These are phyloP conservation scores for Diaporthe sp. DNA, from an alignment of 2,329 filamentous ascomycete species.

Conservation along the genomic window DNA sequence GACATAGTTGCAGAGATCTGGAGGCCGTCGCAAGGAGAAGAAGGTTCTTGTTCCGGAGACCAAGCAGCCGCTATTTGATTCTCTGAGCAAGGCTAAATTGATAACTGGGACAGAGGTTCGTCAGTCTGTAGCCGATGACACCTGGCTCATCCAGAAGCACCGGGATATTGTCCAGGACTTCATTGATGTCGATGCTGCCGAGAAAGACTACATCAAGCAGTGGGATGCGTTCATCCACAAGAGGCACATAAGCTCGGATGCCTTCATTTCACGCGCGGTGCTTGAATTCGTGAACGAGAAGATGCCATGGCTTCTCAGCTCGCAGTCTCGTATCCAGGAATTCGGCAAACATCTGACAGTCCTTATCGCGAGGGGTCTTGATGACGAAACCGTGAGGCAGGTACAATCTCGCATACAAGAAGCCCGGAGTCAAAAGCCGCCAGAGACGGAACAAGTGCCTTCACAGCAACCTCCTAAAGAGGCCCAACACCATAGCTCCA, in stretches of 20 bases:
- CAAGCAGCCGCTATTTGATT: conserved; percentile 65
- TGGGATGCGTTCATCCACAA: conserved; percentile 67
- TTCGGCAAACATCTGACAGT: conserved; percentile 65
- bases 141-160: conserved; percentile 69
- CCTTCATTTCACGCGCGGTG: conserved; percentile 63
- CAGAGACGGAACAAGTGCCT: conserved; percentile 39
- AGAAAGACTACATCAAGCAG: conserved; percentile 68
- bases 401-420: conserved; percentile 56
- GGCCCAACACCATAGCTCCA: conserved; percentile 53
- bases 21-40: conserved; percentile 39
- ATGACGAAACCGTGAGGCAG: conserved; percentile 54
- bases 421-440: conserved; percentile 47
- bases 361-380: conserved; percentile 60
- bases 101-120: conserved; percentile 60
- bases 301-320: conserved; percentile 61
- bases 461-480: conserved; percentile 43
- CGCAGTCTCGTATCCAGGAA: conserved; percentile 60
- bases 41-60: conserved; percentile 59
- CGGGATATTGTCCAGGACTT: conserved; percentile 67
- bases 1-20: conserved; percentile 22
- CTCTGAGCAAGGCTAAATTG: conserved; percentile 64
- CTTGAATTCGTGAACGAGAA: conserved; percentile 62
- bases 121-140: conserved; percentile 55
- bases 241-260: conserved; percentile 61
- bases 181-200: conserved; percentile 62